Percentiles rank a stretch among this genome's conserved stretches.
phyloP scores from a whole-genome alignment of 495 filamentous ascomycete genomes.

The Amphirosellinia nigrospora region DNA sequence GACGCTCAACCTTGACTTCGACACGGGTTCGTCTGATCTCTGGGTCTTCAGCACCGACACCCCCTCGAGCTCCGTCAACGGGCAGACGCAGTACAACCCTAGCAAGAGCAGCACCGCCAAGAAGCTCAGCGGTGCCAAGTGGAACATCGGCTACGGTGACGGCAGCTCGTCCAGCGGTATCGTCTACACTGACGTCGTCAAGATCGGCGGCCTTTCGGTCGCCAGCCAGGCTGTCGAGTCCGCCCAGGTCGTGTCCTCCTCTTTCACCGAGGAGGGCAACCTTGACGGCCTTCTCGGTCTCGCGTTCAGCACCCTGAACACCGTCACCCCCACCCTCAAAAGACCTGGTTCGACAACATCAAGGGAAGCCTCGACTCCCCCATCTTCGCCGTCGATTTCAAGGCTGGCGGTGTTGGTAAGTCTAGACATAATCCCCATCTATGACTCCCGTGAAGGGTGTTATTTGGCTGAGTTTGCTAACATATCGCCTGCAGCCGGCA shows the following conservation, averaged over 20 bases:
- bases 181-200: slow-evolving; percentile 75
- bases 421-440: background rate
- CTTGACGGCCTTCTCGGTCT: slow-evolving; percentile 77
- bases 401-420: slow-evolving; percentile 54
- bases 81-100: slow-evolving; percentile 69
- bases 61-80: slow-evolving; percentile 32
- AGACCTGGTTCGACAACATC: slow-evolving; percentile 78
- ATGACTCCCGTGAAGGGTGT: background rate
- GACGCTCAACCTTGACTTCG: slow-evolving; percentile 70
- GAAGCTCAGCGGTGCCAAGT: slow-evolving; percentile 60
- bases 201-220: slow-evolving; percentile 68
- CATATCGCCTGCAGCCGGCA: slow-evolving; percentile 52
- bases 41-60: slow-evolving; percentile 54
- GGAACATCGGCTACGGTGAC: slow-evolving; percentile 77
- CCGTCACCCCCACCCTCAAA: slow-evolving; percentile 65
- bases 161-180: slow-evolving; percentile 68
- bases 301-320: slow-evolving; percentile 74
- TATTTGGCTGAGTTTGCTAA: background rate
- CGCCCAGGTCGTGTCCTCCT: slow-evolving; percentile 62
- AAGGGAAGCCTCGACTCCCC: slow-evolving; percentile 61
- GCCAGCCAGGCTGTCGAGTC: slow-evolving; percentile 71
- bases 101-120: slow-evolving; percentile 50
- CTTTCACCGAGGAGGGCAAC: slow-evolving; percentile 64
- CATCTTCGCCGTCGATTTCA: slow-evolving; percentile 72
- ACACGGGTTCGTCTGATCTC: slow-evolving; percentile 80